Evolutionary conservation across 306 rosid species (phyloP), one percentile per base, ranked within the genome.

Genomic region (Corylus americana): DNA sequence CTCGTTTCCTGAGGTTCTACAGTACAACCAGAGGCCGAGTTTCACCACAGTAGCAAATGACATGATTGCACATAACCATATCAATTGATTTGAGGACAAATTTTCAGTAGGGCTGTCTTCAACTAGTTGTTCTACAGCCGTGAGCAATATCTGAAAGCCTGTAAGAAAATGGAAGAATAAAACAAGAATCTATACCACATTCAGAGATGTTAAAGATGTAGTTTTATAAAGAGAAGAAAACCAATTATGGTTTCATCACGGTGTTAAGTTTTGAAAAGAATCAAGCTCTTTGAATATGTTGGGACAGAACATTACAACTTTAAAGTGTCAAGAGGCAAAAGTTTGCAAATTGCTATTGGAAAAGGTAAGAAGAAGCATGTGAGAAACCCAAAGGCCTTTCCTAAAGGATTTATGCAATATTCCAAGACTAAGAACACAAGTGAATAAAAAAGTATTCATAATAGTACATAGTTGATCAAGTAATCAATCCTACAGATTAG

Each of bases 61-160:
- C 99, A 95, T 95, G 57, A 95, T 95, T 10, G 84, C 81, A 70
- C 83, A 89, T 77, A 93, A 17, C 99, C 98, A 95, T 70, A 35
- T 71, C 70, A 95, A 68, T 68, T 95, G 96, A 11, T 87, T 87
- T 0, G 78, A 4, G 11, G 85, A 47, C 96, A 95, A 84, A 79
- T 82, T 74, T 55, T 87, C 96, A 18, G 91, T 17, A 27, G 94
- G 87, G 29, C 74, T 77, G 76, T 59, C 70, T 78, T 77, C n/a
- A 48, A 91, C 29, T 39, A 95, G 87, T 63, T 95, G 89, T 77
- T 93, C 82, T 49, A 84, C 39, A 1, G 99, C 99, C 74, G 87
- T 89, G 80, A 95, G 37, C 67, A 95, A 81, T n/a, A 95, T 82
- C 88, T 95, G 99, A 83, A 95, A 95, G 25, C 99, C 99, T 95